Evolutionary conservation across 164 flowering plant species (phyloP), one percentile per base, ranked within the genome.

Genomic region (Tetrastigma voinierianum): DNA sequence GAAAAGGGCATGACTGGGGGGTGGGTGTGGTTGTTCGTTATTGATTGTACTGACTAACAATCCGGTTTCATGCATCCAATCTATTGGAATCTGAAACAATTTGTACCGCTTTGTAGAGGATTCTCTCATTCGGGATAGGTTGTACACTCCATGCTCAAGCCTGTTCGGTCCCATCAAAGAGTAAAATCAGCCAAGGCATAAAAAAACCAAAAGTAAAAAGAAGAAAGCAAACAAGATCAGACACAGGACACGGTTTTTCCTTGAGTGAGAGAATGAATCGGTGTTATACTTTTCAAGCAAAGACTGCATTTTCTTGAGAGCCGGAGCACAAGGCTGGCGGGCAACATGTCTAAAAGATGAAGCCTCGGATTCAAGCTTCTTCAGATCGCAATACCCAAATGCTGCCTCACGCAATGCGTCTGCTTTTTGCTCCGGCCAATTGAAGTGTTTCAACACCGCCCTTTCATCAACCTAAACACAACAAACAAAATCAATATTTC

Each of bases 351-450:
- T 59, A 67, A 85, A 89, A 0, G 84, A 83, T 0, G 82, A 79
- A 0, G 87, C 93, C 74, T 92, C 97, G 1, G 83, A 67, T 66
- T 86, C 96, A 1, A n/a, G n/a, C n/a, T n/a, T n/a, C 86, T 90
- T 92, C 20, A 95, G 79, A 79, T 95, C 99, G 64, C 83, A 83
- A 53, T 86, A 95, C 46, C 91, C 94, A 46, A 95, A 95, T 55
- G 99, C 99, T 16, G 99, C 99, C 64, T 95, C 99, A 13, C 99
- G 78, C 69, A 95, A 71, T 9, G 96, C 96, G 68, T 95, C 99
- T 0, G 97, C 99, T 76, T 89, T 95, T 66, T 86, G 84, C 82
- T 95, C 99, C 1, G 99, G 99, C 99, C 99, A 95, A 7, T 88
- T 83, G 45, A 95, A 95, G 79, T 95, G 99, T 66, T 95, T 95